Percentiles rank a stretch among this genome's conserved stretches.
Conservation (phyloP, 495 filamentous ascomycete genomes). For the Hypoxylon cercidicola region DNA sequence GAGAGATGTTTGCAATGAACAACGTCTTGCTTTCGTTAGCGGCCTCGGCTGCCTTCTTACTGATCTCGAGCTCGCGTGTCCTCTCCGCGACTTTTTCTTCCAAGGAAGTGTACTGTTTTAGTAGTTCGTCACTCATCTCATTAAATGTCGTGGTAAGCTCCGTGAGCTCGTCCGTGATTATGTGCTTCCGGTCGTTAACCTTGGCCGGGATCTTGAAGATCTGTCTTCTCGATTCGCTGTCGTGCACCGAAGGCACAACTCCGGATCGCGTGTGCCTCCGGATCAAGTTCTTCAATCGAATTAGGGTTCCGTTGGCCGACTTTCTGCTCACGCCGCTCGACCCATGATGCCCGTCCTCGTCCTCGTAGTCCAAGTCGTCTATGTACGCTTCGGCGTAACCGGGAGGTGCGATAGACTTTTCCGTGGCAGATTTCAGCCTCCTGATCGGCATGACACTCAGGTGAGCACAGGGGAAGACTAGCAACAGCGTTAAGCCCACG, state of each 20-base stretch:
- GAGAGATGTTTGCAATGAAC: conserved; percentile 96
- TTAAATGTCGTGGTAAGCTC: conserved; percentile 90
- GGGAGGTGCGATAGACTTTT: conserved; percentile 75
- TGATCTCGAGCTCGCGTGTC: conserved; percentile 84
- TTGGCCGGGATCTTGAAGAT: conserved; percentile 84
- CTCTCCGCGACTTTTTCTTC: conserved; percentile 86
- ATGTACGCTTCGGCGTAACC: conserved; percentile 62
- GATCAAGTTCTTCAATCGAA: conserved; percentile 49
- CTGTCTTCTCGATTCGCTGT: conserved; percentile 59
- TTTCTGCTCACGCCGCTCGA: conserved; percentile 50
- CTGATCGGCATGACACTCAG: conserved; percentile 82
- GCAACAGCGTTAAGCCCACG: conserved; percentile 70
- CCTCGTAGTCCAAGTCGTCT: conserved; percentile 51
- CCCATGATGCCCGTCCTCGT: conserved; percentile 49
- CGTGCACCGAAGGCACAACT: conserved; percentile 47
- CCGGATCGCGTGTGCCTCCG: conserved; percentile 43
- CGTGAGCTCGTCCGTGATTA: conserved; percentile 85
- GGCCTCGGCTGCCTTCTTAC: conserved; percentile 89
- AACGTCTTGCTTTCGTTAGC: conserved; percentile 95
- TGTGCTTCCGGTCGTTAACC: conserved; percentile 78
- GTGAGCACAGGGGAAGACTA: conserved; percentile 81
- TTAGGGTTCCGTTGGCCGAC: conserved; percentile 52
- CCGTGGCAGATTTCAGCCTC: conserved; percentile 78
- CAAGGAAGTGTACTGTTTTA: conserved; percentile 83
- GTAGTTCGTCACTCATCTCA: conserved; percentile 90